Evolutionary conservation across 1,139 yeast species (phyloP).

Genomic region (Protomyces macrosporus): DNA sequence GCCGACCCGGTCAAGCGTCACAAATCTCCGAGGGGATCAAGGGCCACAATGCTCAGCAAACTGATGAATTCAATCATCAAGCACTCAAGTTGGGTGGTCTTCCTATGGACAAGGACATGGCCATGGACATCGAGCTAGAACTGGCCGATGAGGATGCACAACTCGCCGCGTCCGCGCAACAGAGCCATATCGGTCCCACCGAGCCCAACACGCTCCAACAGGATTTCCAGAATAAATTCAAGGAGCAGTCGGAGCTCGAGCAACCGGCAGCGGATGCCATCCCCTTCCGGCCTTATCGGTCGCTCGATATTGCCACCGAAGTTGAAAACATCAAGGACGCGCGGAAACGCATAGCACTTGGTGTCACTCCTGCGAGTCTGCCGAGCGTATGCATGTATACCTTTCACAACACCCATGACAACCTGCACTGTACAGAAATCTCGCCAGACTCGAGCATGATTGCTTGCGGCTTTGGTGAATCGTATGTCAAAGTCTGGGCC

Average conservation of each 20-base stretch:
- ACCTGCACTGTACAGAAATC: constrained; percentile 75
- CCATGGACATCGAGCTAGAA: constrained; percentile 78
- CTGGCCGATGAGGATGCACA: constrained; percentile 67
- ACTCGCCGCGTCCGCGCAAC: constrained; percentile 33
- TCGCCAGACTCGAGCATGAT: constrained; percentile 80
- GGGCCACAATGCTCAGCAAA: constrained; percentile 52
- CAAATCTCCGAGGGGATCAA: constrained; percentile 59
- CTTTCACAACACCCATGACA: constrained; percentile 82
- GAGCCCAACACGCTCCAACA: constrained; percentile 45
- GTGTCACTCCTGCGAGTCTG: constrained; percentile 65
- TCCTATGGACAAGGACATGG: constrained; percentile 80
- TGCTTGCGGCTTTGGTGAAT: constrained; percentile 93
- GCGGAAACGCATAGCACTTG: constrained; percentile 62
- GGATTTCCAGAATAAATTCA: constrained; percentile 46
- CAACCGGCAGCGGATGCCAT: constrained; percentile 69
- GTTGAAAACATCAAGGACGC: constrained; percentile 77
- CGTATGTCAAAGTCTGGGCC: constrained; percentile 85
- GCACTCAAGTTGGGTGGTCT: constrained; percentile 74
- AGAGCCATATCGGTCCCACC: constrained; percentile 18
- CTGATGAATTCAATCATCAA: constrained; percentile 57
- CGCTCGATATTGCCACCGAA: constrained; percentile 71
- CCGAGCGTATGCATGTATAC: constrained; percentile 99
- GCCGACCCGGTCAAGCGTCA: constrained; percentile 42
- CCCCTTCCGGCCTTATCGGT: constrained; percentile 81
- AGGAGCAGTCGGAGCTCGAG: constrained; percentile 45